Evolutionary conservation across 495 filamentous ascomycete genomes (phyloP), one percentile per base, ranked within the genome.

Genomic region (Aspergillus panamensis): DNA sequence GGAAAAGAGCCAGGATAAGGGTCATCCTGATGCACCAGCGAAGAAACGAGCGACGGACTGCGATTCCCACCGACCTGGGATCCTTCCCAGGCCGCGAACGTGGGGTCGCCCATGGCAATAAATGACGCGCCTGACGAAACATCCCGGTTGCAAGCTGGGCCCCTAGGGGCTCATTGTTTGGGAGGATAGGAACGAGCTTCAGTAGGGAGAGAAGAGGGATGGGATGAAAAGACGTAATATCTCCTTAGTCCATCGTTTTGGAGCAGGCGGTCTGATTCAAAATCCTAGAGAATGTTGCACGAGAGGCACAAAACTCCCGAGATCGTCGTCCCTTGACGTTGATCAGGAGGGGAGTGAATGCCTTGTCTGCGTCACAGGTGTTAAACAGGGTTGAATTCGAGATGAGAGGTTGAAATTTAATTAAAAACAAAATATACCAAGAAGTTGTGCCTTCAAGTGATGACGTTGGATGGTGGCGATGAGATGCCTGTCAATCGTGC

Each of bases 11-110:
- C n/a, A 62, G 17, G 1, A 62, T 7, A 6, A 49, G 21, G 3
- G 44, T 40, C 50, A 48, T 58, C 39, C 50, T 53, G 54, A 62
- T 8, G 52, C 16, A 54, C 21, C 58, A 44, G 14, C 51, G 58
- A 31, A 48, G 32, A 20, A n/a, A 33, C 14, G 48, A 39, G 8
- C 17, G 49, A 47, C 55, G 35, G 14, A 51, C 33, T 20, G 20
- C 13, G 25, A 25, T 6, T 16, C 16, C 47, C 25, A 14, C 47
- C 13, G 10, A 16, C 25, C 20, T 3, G 12, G 12, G 1, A 33
- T 5, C 32, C 14, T 25, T 21, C 14, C 35, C 25, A 40, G 50
- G n/a, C 48, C 39, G 17, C 48, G 43, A 42, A 49, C 29, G 33
- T 45, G 56, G 48, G 16, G 9, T 19, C 16, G 39, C 3, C 56